These are phyloP conservation scores for Hyaloperonospora brassicae DNA, from an alignment of 352 stramenopile species.

Conservation along the genomic window DNA sequence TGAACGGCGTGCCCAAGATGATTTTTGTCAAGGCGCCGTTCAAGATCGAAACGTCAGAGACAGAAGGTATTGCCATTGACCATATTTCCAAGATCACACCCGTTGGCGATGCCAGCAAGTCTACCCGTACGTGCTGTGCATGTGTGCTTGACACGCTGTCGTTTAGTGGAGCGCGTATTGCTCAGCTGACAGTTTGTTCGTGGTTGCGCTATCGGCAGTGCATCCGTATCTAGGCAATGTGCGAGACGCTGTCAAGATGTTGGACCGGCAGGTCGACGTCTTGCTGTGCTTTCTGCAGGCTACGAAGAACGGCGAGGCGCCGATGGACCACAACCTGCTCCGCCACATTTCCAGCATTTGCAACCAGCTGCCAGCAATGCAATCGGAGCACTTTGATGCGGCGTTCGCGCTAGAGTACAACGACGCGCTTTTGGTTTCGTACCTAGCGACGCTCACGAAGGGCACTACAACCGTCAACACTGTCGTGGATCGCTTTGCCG, in stretches of 20 bases:
- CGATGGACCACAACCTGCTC: slow-evolving; percentile 69
- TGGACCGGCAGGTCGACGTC: slow-evolving; percentile 74
- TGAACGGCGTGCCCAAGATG: slow-evolving; percentile 82
- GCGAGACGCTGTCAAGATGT: slow-evolving; percentile 79
- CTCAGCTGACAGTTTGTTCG: slow-evolving; percentile 2
- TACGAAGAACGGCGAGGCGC: slow-evolving; percentile 63
- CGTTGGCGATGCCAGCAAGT: slow-evolving; percentile 60
- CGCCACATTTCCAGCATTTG: slow-evolving; percentile 83
- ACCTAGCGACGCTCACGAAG: slow-evolving; percentile 80
- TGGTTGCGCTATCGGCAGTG: slow-evolving; percentile 31
- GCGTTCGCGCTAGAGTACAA: slow-evolving; percentile 80
- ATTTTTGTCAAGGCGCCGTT: slow-evolving; percentile 85
- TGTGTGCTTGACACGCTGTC: too few relatives aligned
- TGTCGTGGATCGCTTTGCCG: slow-evolving; percentile 69
- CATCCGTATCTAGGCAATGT: slow-evolving; percentile 74
- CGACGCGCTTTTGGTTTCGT: slow-evolving; percentile 72
- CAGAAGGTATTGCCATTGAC: slow-evolving; percentile 81
- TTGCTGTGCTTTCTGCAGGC: slow-evolving; percentile 64
- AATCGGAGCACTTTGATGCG: slow-evolving; percentile 62
- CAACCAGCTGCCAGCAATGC: slow-evolving; percentile 75
- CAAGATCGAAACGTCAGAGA: slow-evolving; percentile 83
- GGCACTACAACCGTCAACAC: slow-evolving; percentile 68
- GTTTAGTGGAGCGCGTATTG: too few relatives aligned
- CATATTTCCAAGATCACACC: slow-evolving; percentile 85
- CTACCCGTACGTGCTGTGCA: slow-evolving; percentile 39